A percentile compares a stretch with the other conserved stretches of the same genome.
phyloP scores from a whole-genome alignment of 1,139 yeast species.

The Pneumocystis murina region DNA sequence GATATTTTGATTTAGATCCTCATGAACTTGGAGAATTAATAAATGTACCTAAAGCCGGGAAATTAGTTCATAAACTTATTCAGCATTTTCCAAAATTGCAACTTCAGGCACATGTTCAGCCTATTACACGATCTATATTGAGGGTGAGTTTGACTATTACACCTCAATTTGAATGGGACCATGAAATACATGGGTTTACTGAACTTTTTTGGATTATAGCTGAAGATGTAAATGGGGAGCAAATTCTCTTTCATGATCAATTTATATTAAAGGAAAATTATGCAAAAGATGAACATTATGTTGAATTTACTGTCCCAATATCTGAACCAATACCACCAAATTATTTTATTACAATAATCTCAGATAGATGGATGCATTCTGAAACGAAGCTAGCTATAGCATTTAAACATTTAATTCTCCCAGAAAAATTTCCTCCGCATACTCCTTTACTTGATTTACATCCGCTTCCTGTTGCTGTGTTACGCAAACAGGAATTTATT shows the following conservation, averaged over 20 bases:
- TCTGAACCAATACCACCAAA: slow-evolving; percentile 56
- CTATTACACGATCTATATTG: slow-evolving; percentile 55
- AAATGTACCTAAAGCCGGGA: slow-evolving; percentile 54
- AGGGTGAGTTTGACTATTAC: slow-evolving; percentile 49
- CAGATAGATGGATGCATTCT: slow-evolving; percentile 78
- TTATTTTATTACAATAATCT: slow-evolving; percentile 53
- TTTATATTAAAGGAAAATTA: slow-evolving; percentile 38
- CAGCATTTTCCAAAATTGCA: slow-evolving; percentile 57
- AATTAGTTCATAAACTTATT: slow-evolving; percentile 44
- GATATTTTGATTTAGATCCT: slow-evolving; percentile 55
- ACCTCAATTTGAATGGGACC: slow-evolving; percentile 72
- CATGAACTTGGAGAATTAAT: slow-evolving; percentile 73
- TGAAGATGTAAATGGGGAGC: slow-evolving; percentile 76
- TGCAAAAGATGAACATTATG: slow-evolving; percentile 37
- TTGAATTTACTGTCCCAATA: slow-evolving; percentile 54
- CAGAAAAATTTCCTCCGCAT: slow-evolving; percentile 54
- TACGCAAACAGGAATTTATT: slow-evolving; percentile 35
- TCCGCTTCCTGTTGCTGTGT: slow-evolving; percentile 34
- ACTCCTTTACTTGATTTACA: slow-evolving; percentile 40
- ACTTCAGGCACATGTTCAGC: slow-evolving; percentile 50
- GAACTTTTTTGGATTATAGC: slow-evolving; percentile 57
- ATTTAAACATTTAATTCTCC: slow-evolving; percentile 41
- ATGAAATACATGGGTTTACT: slow-evolving; percentile 41
- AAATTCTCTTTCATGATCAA: slow-evolving; percentile 43
- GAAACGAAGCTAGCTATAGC: slow-evolving; percentile 49